Base-by-base conservation (phyloP, 176 grass and related monocot species). In the Triticum monococcum region DNA sequence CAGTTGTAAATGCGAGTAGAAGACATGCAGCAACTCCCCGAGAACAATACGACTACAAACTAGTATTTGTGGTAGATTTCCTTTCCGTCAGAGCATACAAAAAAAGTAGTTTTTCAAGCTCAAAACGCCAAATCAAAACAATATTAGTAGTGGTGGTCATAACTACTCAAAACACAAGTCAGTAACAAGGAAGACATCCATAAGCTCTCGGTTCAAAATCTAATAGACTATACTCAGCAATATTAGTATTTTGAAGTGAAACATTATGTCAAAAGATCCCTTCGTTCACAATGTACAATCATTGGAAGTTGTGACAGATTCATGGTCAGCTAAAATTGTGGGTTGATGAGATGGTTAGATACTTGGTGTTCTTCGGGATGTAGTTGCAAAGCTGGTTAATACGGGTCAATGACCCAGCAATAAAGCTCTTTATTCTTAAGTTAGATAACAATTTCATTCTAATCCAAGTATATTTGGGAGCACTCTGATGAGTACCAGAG, bases 161-260 rank as follows among this genome's bases (percentile, higher is more conserved):
- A 6, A 70, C 16, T 46, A 84, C 24, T 75, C 72, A 75, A 75
- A 72, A 75, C 48, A 12, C 32, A 63, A 63, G 1, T 72, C 17
- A 56, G 31, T 64, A 64, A 17, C 20, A 7, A 79, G 23, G 28
- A 30, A 30, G 28, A 30, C 28, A 30, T 30, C 28, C 28, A 30
- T 30, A 30, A 30, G 14, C 71, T 88, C 54, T 72, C 24, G 79
- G 38, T 82, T 63, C 37, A 79, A 70, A 79, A 79, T 63, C 41
- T 72, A 70, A 63, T 7, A 77, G 63, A 50, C 24, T 71, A 45
- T 12, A 28, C 35, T 84, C 28, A 79, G 50, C 2, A 26, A 78
- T 63, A 81, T 33, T 33, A 63, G 8, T 78, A 78, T 38, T 63
- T 78, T 72, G 50, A 83, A 46, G 8, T 32, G 12, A 71, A 79